Evolutionary conservation across 805 yeast species (phyloP), one percentile per base, ranked within the genome.

Genomic region (Saturnispora gosingensis): DNA sequence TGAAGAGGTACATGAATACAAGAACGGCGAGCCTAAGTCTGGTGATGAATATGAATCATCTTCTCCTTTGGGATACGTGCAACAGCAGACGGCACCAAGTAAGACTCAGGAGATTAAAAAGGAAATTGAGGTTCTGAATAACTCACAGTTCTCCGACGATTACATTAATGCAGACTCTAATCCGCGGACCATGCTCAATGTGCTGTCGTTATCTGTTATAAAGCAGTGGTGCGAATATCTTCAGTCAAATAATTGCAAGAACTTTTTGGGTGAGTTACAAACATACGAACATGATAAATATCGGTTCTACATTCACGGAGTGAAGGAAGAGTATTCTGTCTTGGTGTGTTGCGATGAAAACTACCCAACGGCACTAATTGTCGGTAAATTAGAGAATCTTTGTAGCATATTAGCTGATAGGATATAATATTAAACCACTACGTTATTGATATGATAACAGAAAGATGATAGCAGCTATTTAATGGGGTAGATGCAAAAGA

Each of bases 111-210:
- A 50, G 15, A 38, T 56, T n/a, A 56, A 52, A 43, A 18, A 42
- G 18, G 49, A 57, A 44, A 49, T 57, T 4, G 54, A 49, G 2
- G 52, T 51, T 6, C 48, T 58, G 34, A 57, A 58, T 15, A 58
- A 54, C 1, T 15, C 36, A 15, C 53, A 52, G 6, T 58, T 53
- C 39, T 56, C 54, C 18, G 49, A 54, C 6, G 66, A 65, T 44
- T 65, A 64, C 46, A 62, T 66, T 15, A 56, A 61, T 45, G 63
- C 66, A 3, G 58, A 59, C 51, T 52, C 61, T 15, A 62, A 57
- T 36, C 71, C 70, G 3, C 46, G 58, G 7, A 69, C 67, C 18
- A 62, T 64, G 49, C 39, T 68, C 10, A 61, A 64, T 43, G 67
- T 67, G 1, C 51, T 65, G 24, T 60, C 71, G 0, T 44, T 68